Evolutionary conservation across 345 rosid genomes (phyloP), one percentile per base, ranked within the genome.

Genomic region (Populus pruinosa): DNA sequence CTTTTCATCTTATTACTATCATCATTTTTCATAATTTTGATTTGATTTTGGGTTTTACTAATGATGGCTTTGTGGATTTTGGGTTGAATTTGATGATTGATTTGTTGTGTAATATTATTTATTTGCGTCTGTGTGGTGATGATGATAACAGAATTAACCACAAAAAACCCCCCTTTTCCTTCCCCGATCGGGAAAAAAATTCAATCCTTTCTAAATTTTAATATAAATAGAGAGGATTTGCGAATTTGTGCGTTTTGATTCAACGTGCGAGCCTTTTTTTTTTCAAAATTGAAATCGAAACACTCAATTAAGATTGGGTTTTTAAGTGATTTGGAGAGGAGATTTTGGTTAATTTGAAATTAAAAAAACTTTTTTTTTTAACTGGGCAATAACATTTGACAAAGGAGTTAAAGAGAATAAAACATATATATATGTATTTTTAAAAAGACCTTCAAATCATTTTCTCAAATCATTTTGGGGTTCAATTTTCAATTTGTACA

Each of bases 1-100:
- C 76, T 81, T 53, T 72, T 87, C 92, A 82, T 82, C 73, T 80
- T 73, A 64, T 72, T 55, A 64, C 44, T 67, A 38, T 27, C 53
- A 67, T 12, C 20, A 21, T 38, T 27, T 17, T 39, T 6, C 21
- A 56, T 50, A 64, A 67, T 67, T 78, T 47, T 9, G 69, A 35
- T 78, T 36, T 43, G 18, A 56, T 76, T 76, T 23, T 41, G 59
- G 38, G 53, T 10, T 56, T 10, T 38, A 17, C 8, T 36, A 18
- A 16, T 25, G 36, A 1, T 47, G 66, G 49, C 16, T 70, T 77
- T 38, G 64, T 71, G 61, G 67, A 64, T 78, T 47, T 27, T 13
- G 33, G 2, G 5, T 41, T 41, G 9, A 69, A 69, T 36, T 13
- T 27, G 20, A 65, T 27, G 36, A 65, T 17, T 29, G 41, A 59